Base-by-base conservation (phyloP, 2,329 filamentous ascomycete genomes). In the Penicillium sp. region DNA sequence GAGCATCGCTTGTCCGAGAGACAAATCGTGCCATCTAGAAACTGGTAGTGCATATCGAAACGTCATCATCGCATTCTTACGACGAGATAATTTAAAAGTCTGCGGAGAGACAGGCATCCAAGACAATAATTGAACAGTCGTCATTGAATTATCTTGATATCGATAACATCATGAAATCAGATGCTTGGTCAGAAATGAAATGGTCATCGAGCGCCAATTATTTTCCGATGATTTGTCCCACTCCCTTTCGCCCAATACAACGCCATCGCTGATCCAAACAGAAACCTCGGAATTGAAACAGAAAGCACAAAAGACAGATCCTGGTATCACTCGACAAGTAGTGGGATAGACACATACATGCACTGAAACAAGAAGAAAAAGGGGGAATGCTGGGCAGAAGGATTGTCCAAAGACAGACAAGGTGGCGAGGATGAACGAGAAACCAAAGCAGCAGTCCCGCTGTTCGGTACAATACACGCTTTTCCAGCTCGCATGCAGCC, bases 211-310 rank as follows among this genome's bases (percentile, higher is more conserved):
- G 33, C 24, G 3, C 29, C 29, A 8, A 8, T 32, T 7, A 32
- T 32, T 32, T 32, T 32, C 29, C 29, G 29, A 8, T 32, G 29
- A 11, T 3, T 32, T 7, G 0, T 32, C 29, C 29, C 8, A 32
- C 11, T 32, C 29, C 3, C 29, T 11, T 7, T 11, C 29, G 8
- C 39, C 50, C 11, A 7, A 38, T 36, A 32, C 18, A 59, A 60
- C 57, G 57, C 57, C 57, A 54, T 57, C 57, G 56, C 57, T 60
- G 57, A 50, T 45, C 46, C 47, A 46, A 44, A 47, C 37, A 51
- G 47, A 48, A 47, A 53, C 51, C 48, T 51, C 46, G 54, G 51
- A 41, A 37, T 43, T 43, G 36, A 46, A 39, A 40, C 45, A 43
- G 43, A 46, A 9, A 13, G 5, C 27, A 29, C 2, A 24, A 41